Percentiles rank a stretch among this genome's conserved stretches.
These are phyloP conservation scores for Hypoxylon lienhwacheense DNA, from an alignment of 495 filamentous ascomycete genomes.

Conservation along the genomic window DNA sequence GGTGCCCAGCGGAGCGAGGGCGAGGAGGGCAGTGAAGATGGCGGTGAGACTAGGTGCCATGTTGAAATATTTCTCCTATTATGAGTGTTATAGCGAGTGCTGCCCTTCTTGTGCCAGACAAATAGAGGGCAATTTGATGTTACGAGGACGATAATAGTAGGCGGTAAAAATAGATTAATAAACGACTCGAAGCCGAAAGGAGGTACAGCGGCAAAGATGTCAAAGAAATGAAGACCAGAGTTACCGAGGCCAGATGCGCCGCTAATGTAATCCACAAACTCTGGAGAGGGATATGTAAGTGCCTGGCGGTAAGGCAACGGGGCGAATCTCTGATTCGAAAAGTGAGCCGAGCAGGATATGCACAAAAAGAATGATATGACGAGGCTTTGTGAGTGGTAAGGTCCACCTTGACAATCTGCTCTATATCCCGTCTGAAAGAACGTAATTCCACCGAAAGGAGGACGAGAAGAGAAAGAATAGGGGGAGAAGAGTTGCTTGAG, in stretches of 20 bases:
- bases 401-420: conserved; percentile 14
- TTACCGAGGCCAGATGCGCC: not conserved
- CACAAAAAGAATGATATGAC: conserved; percentile 6
- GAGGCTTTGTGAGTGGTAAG: conserved; percentile 16
- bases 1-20: conserved; percentile 36
- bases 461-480: conserved; percentile 14
- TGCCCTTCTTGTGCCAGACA: conserved; percentile 31
- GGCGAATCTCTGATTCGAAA: conserved; percentile 31
- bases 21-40: conserved; percentile 40
- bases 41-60: conserved; percentile 38
- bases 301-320: not conserved
- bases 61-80: conserved; percentile 6
- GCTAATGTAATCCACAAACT: not conserved
- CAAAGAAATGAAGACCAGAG: not conserved
- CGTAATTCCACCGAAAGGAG: conserved; percentile 7
- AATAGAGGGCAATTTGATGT: conserved; percentile 7
- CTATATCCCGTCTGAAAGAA: conserved; percentile 19
- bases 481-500: conserved; percentile 12
- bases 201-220: conserved; percentile 6
- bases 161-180: not conserved
- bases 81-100: not conserved
- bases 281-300: not conserved
- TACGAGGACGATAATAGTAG: not conserved
- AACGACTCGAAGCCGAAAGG: conserved; percentile 5
- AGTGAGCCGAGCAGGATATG: conserved; percentile 1